Percentiles rank a stretch among this genome's conserved stretches.
Conservation (phyloP, 371 early-diverging fungal species). For the Basidiobolus meristosporus region DNA sequence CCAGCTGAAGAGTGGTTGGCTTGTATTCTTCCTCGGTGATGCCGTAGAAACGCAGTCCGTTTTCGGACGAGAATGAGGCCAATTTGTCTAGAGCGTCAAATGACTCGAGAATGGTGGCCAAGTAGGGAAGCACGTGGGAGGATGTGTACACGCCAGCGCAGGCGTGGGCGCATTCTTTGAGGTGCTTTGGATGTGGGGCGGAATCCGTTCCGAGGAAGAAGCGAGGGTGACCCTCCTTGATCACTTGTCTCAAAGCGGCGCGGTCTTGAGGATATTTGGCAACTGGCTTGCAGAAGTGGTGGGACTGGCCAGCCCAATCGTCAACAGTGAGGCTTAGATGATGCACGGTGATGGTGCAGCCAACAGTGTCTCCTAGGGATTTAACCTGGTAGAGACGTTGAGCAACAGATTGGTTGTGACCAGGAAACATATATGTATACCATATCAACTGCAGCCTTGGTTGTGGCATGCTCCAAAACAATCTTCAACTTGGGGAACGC, state of each 20-base stretch:
- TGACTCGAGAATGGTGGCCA: slow-evolving; percentile 76
- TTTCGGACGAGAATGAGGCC: slow-evolving; percentile 60
- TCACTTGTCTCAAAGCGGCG: slow-evolving; percentile 70
- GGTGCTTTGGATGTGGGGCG: slow-evolving; percentile 79
- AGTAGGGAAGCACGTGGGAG: slow-evolving; percentile 62
- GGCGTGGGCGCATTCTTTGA: slow-evolving; percentile 69
- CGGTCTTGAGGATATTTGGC: slow-evolving; percentile 91
- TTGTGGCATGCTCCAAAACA: slow-evolving; percentile 92
- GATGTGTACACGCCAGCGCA: slow-evolving; percentile 89
- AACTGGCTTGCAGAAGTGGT: slow-evolving; percentile 96
- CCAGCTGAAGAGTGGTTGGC: slow-evolving; percentile 25
- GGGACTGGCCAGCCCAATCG: slow-evolving; percentile 92
- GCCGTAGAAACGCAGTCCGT: slow-evolving; percentile 72
- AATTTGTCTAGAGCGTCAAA: slow-evolving; percentile 64
- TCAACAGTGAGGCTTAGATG: slow-evolving; percentile 81
- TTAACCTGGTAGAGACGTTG: slow-evolving; percentile 29
- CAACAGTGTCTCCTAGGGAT: slow-evolving; percentile 77
- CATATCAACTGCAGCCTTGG: slow-evolving; percentile 79
- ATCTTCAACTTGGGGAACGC: slow-evolving; percentile 87
- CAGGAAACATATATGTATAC: slow-evolving; percentile 9
- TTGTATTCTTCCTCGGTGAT: slow-evolving; percentile 27
- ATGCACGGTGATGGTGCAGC: slow-evolving; percentile 87
- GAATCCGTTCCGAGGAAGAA: slow-evolving; percentile 96
- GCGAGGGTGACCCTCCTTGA: slow-evolving; percentile 69
- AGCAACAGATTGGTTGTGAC: background rate